Conservation (phyloP, 345 rosid species). For the Dovyalis caffra region DNA sequence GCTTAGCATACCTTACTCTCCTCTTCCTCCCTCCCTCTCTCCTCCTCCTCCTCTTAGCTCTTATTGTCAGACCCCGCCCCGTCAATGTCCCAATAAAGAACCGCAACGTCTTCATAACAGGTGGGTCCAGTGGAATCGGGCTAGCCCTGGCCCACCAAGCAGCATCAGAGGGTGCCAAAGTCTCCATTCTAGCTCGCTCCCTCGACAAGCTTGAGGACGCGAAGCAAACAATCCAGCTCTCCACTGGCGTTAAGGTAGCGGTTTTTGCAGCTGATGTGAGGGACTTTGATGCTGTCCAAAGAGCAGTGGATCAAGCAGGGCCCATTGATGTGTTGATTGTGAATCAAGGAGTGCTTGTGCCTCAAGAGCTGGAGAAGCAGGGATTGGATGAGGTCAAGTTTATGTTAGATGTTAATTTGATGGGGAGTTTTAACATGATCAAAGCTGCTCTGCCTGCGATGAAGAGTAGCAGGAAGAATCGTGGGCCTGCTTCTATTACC, state of each 20-base stretch:
- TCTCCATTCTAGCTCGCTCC: conserved; percentile 76
- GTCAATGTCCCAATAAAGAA: conserved; percentile 56
- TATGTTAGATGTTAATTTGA: conserved; percentile 75
- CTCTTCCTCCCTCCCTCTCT: conserved; percentile 37
- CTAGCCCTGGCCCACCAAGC: conserved; percentile 67
- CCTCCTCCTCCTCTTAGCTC: conserved; percentile 43
- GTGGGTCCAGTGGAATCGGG: conserved; percentile 91
- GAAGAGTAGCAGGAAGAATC: conserved; percentile 47
- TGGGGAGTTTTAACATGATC: conserved; percentile 81
- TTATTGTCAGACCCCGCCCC: conserved; percentile 59
- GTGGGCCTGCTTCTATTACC: conserved; percentile 59
- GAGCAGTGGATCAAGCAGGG: conserved; percentile 54
- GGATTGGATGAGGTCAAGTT: conserved; percentile 61
- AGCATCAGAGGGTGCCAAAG: conserved; percentile 67
- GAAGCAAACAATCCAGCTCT: conserved; percentile 47
- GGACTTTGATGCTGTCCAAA: conserved; percentile 53
- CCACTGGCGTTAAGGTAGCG: conserved; percentile 68
- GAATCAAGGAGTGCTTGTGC: conserved; percentile 66
- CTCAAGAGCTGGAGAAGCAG: conserved; percentile 61
- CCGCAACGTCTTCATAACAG: conserved; percentile 84
- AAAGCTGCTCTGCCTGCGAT: conserved; percentile 76
- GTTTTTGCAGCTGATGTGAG: conserved; percentile 72
- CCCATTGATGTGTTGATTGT: conserved; percentile 74
- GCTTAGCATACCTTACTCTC: conserved; percentile 30
- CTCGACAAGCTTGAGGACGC: conserved; percentile 66